phyloP scores from a whole-genome alignment of 768 basidiomycete species.

The Auricularia heimuer region DNA sequence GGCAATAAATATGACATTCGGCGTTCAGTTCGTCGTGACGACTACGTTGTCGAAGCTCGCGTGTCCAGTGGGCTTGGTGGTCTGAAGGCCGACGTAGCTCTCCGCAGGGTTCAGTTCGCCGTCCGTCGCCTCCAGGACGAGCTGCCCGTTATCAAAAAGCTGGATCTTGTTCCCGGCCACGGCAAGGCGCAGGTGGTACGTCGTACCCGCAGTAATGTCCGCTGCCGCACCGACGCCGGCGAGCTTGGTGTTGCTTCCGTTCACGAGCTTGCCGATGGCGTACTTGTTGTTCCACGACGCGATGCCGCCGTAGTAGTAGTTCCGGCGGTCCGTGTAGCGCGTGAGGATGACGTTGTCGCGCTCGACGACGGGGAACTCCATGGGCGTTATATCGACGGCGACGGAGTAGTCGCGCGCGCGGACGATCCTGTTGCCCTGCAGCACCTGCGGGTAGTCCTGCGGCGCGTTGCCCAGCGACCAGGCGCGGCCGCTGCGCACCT shows the following conservation, averaged over 20 bases:
- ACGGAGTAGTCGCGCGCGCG: not conserved
- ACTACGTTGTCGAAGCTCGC: not conserved
- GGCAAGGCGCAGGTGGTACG: not conserved
- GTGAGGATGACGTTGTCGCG: not conserved
- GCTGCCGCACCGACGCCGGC: not conserved
- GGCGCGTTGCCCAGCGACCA: not conserved
- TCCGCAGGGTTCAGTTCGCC: not conserved
- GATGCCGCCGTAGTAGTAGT: conserved; percentile 2
- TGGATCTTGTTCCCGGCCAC: not conserved
- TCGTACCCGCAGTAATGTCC: not conserved
- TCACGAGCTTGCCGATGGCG: not conserved
- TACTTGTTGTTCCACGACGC: conserved; percentile 1
- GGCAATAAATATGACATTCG: too few relatives aligned
- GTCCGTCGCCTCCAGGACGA: not conserved
- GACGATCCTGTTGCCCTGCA: not conserved
- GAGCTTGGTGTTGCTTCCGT: not conserved
- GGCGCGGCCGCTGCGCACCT: not conserved
- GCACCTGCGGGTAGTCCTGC: not conserved
- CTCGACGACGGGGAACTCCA: not conserved
- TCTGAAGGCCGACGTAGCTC: conserved; percentile 1
- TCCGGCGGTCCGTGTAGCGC: not conserved
- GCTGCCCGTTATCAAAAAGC: not conserved
- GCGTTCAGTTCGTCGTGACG: not conserved
- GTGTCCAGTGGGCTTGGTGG: not conserved
- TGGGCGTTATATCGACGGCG: not conserved